Conservation (phyloP, 1,139 yeast genomes). For the Meyerozyma carpophila region DNA sequence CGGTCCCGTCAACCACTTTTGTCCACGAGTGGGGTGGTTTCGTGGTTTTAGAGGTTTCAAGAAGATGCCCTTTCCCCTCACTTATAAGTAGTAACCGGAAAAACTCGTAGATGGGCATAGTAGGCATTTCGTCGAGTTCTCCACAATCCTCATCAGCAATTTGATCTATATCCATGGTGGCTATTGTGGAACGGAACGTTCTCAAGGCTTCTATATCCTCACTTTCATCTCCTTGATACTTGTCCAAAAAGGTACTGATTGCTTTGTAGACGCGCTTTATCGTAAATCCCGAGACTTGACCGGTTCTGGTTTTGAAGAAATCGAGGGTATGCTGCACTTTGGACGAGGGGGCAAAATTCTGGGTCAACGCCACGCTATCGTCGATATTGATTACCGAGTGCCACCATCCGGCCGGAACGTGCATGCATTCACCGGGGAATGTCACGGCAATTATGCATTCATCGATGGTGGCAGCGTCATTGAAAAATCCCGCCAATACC, state of each 20-base stretch:
- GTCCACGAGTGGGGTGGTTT: background rate
- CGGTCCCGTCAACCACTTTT: background rate
- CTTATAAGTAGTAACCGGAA: constrained; percentile 41
- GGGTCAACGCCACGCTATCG: constrained; percentile 77
- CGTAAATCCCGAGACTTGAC: constrained; percentile 78
- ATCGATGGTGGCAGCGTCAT: constrained; percentile 45
- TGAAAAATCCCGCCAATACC: constrained; percentile 77
- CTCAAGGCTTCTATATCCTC: constrained; percentile 13
- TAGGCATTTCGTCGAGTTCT: constrained; percentile 28
- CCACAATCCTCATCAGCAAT: constrained; percentile 41
- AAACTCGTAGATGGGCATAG: constrained; percentile 55
- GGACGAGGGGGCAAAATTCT: constrained; percentile 72
- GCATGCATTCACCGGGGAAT: constrained; percentile 77
- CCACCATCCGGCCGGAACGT: constrained; percentile 97
- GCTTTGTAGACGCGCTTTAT: constrained; percentile 44
- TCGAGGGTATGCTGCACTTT: constrained; percentile 55
- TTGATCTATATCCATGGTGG: constrained; percentile 13
- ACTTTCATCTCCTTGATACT: constrained; percentile 19
- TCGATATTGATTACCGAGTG: constrained; percentile 81
- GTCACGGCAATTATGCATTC: constrained; percentile 67
- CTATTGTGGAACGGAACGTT: constrained; percentile 1
- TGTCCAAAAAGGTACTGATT: constrained; percentile 22
- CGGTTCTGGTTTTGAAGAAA: constrained; percentile 61
- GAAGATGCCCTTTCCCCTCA: constrained; percentile 18
- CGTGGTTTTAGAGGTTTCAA: background rate